Conservation (phyloP, 345 rosid species). For the Salix koriyanagi region DNA sequence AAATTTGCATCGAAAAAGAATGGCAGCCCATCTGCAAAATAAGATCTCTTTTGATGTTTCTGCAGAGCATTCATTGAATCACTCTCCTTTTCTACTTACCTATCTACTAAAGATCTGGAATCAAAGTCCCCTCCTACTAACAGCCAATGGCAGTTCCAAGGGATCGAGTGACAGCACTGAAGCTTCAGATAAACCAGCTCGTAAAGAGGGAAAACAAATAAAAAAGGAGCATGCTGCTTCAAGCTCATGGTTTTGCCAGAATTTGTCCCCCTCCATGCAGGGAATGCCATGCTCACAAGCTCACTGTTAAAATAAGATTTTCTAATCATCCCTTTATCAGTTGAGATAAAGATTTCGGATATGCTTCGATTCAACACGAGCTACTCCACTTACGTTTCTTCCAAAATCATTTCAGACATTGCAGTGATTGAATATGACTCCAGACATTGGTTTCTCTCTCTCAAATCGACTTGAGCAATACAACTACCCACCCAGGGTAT, state of each 20-base stretch:
- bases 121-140: conserved; percentile 10
- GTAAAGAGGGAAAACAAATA: no score
- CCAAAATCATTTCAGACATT: neutral
- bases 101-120: conserved; percentile 37
- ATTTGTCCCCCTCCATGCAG: no score
- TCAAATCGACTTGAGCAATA: neutral
- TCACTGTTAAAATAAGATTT: no score
- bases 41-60: conserved; percentile 25
- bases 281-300: no score
- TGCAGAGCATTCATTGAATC: conserved; percentile 33
- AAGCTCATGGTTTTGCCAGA: no score
- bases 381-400: neutral
- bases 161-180: no score
- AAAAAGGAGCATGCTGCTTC: no score
- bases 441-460: no score
- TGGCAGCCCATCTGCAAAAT: conserved; percentile 27
- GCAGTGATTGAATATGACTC: conserved; percentile 5
- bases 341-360: no score
- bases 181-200: no score
- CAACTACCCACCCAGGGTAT: neutral
- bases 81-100: conserved; percentile 40
- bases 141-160: neutral
- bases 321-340: no score
- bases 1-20: conserved; percentile 7
- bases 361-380: neutral